Percentiles rank a stretch among this genome's conserved stretches.
Conservation (phyloP, 116 monocot genomes). For the Phalaenopsis hybrid region DNA sequence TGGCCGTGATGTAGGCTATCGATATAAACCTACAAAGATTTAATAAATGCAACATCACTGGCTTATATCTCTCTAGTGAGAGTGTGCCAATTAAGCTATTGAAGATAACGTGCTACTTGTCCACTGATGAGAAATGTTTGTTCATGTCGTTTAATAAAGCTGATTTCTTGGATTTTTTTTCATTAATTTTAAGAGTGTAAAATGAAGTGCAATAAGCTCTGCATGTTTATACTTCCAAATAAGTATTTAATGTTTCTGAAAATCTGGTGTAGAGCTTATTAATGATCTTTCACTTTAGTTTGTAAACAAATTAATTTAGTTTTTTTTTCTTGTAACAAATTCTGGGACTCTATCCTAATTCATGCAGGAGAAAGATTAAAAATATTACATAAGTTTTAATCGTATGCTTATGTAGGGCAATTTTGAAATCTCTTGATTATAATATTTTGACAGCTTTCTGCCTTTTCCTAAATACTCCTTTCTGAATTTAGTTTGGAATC, state of each 20-base stretch:
- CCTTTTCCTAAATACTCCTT: too few species aligned
- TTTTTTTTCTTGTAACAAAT: neutral
- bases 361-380: neutral
- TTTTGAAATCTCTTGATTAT: too few species aligned
- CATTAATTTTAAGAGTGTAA: neutral
- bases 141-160: neutral
- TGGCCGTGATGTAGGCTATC: neutral
- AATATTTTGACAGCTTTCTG: too few species aligned
- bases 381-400: too few species aligned
- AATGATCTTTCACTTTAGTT: neutral
- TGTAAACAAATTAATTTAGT: neutral
- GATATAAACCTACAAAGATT: neutral
- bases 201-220: neutral
- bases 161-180: neutral
- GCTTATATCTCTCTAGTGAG: neutral
- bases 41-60: neutral
- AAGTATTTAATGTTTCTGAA: neutral
- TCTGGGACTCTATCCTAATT: neutral
- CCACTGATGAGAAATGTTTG: neutral
- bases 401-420: too few species aligned
- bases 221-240: neutral
- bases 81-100: neutral
- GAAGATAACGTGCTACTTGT: neutral
- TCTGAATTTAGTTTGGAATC: too few species aligned
- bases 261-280: neutral